These are phyloP conservation scores for Pseudogymnoascus sp. DNA, from an alignment of 2,329 filamentous ascomycete species.

Conservation along the genomic window DNA sequence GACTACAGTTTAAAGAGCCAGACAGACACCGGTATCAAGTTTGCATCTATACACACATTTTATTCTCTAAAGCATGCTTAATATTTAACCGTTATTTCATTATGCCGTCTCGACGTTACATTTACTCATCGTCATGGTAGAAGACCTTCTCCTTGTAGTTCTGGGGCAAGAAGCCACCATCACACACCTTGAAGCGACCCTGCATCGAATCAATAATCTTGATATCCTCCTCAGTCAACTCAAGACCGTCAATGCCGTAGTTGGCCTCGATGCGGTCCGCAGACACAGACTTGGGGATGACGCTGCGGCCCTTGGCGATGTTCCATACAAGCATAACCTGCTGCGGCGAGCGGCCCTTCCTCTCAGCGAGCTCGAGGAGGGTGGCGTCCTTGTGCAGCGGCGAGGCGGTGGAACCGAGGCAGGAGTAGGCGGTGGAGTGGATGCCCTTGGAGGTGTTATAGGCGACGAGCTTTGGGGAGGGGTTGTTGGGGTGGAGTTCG, in stretches of 20 bases:
- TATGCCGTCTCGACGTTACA: background rate
- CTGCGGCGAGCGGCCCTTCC: slow-evolving; percentile 62
- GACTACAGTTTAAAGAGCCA: background rate
- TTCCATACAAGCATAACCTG: slow-evolving; percentile 78
- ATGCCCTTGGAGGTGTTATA: slow-evolving; percentile 69
- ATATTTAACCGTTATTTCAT: background rate
- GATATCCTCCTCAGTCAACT: slow-evolving; percentile 5
- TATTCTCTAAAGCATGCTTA: background rate
- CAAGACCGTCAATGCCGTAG: slow-evolving; percentile 41
- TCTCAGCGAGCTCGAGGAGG: slow-evolving; percentile 54
- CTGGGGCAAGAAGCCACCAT: background rate
- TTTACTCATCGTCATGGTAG: background rate
- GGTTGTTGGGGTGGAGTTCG: slow-evolving; percentile 74
- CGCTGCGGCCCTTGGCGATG: slow-evolving; percentile 69
- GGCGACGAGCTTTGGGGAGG: slow-evolving; percentile 69
- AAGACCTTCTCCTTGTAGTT: slow-evolving; percentile 1
- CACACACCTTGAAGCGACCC: slow-evolving; percentile 1
- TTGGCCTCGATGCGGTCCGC: slow-evolving; percentile 67
- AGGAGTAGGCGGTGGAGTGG: slow-evolving; percentile 68
- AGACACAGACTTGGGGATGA: slow-evolving; percentile 80
- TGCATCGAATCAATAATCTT: slow-evolving; percentile 3
- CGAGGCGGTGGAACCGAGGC: slow-evolving; percentile 64
- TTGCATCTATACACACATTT: background rate
- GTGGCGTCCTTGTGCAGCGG: slow-evolving; percentile 61
- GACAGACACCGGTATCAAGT: background rate